These are phyloP conservation scores for Trypanosoma platydactyli DNA, from an alignment of 208 protist species.

Conservation along the genomic window DNA sequence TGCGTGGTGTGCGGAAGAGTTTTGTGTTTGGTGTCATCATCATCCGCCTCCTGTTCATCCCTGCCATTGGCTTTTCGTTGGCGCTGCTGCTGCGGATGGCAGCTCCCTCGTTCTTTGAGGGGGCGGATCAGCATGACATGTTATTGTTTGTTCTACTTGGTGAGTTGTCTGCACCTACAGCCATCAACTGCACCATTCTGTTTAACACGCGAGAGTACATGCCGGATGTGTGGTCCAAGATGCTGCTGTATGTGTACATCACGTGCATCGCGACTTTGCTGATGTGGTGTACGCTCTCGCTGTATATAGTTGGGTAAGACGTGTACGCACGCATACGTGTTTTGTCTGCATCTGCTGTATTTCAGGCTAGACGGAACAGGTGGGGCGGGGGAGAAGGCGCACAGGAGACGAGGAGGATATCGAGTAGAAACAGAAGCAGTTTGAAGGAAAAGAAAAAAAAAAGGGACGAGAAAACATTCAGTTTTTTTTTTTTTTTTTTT, in stretches of 20 bases:
- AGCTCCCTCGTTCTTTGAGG: constrained; percentile 63
- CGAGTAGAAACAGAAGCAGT: too few species aligned
- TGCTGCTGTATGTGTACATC: constrained; percentile 83
- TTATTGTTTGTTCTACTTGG: constrained; percentile 74
- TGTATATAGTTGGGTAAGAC: constrained; percentile 23
- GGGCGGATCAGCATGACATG: constrained; percentile 42
- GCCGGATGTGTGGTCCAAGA: constrained; percentile 64
- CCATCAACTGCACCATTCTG: constrained; percentile 74
- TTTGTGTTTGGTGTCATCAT: constrained; percentile 71
- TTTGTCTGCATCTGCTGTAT: too few species aligned
- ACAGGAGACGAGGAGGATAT: too few species aligned
- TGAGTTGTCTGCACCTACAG: constrained; percentile 66
- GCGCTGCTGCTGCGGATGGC: constrained; percentile 37
- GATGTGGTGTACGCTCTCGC: constrained; percentile 54
- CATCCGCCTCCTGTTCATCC: constrained; percentile 60
- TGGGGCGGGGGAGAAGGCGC: too few species aligned
- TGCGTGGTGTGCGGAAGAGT: constrained; percentile 33
- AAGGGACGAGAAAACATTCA: background rate
- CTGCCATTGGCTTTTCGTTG: constrained; percentile 48
- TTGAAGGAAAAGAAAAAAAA: constrained; percentile 8
- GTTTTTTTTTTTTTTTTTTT: too few species aligned
- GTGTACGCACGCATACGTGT: background rate
- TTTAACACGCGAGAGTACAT: constrained; percentile 70
- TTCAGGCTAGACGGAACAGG: background rate
- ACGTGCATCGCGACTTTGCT: constrained; percentile 56